phyloP scores from a whole-genome alignment of 148 eudicot species.

The Vaccinium vitisidaea region DNA sequence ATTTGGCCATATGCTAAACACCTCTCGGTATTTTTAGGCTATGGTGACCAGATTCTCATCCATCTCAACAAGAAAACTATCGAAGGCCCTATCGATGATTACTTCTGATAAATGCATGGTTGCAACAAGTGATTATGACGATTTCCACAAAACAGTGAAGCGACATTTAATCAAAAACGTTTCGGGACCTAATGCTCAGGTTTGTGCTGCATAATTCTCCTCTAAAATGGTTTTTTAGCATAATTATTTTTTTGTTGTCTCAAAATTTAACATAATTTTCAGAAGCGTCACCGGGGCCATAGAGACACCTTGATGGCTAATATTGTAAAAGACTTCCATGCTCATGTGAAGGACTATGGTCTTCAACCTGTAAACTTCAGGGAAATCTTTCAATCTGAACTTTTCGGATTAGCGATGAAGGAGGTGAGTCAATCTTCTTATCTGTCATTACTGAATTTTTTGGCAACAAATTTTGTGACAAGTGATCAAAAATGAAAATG shows the following conservation, averaged over 20 bases:
- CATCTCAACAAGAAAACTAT: constrained; percentile 61
- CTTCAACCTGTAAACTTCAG: constrained; percentile 54
- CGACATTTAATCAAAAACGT: constrained; percentile 44
- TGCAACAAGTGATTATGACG: constrained; percentile 84
- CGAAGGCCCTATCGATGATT: constrained; percentile 64
- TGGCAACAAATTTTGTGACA: too few species aligned
- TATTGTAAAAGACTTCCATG: constrained; percentile 28
- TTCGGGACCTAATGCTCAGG: constrained; percentile 84
- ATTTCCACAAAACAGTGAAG: constrained; percentile 68
- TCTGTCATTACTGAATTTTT: background rate
- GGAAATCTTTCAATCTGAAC: constrained; percentile 58
- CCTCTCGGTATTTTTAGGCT: constrained; percentile 40
- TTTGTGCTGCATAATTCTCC: constrained; percentile 25
- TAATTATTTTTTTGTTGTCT: background rate
- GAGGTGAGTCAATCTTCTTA: constrained; percentile 31
- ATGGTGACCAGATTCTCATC: constrained; percentile 73
- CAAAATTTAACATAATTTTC: constrained; percentile 8
- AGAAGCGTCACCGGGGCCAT: constrained; percentile 53
- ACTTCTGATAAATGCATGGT: constrained; percentile 70
- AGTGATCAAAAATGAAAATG: too few species aligned
- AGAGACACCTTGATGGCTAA: constrained; percentile 65
- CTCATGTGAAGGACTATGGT: constrained; percentile 35
- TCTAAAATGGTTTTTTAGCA: background rate
- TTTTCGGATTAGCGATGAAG: constrained; percentile 64
- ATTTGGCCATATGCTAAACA: too few species aligned